Evolutionary conservation across 495 filamentous ascomycete species (phyloP), one percentile per base, ranked within the genome.

Genomic region (Ascobolus immersus): DNA sequence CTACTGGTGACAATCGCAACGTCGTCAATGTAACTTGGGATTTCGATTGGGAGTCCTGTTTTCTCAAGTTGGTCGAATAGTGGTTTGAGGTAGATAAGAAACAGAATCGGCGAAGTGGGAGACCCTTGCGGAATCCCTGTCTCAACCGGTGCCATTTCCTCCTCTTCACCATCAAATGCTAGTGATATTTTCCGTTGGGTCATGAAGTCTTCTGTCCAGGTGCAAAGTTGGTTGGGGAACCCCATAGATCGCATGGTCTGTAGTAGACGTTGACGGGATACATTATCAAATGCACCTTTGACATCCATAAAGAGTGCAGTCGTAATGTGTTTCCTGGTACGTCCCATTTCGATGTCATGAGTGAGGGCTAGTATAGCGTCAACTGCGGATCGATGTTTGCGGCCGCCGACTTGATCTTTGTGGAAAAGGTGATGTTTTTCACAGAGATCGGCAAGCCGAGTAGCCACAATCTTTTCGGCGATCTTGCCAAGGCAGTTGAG

Each of bases 291-390:
- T 0, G 35, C 31, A 4, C 28, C 17, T 0, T 15, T 28, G 0
- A 42, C 13, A 17, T 42, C 39, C 5, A 31, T 31, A 5, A 36
- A 22, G 2, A 35, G 2, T n/a, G n/a, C n/a, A n/a, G n/a, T n/a
- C n/a, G n/a, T n/a, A n/a, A n/a, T n/a, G n/a, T n/a, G n/a, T n/a
- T n/a, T n/a, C n/a, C n/a, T n/a, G n/a, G n/a, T n/a, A n/a, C n/a
- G n/a, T n/a, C n/a, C n/a, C n/a, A n/a, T n/a, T n/a, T n/a, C n/a
- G n/a, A n/a, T n/a, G n/a, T n/a, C n/a, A n/a, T n/a, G n/a, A n/a
- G n/a, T n/a, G n/a, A n/a, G n/a, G n/a, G n/a, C n/a, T n/a, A n/a
- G n/a, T n/a, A n/a, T n/a, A n/a, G n/a, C n/a, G n/a, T n/a, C n/a
- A n/a, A n/a, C n/a, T n/a, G n/a, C n/a, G n/a, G n/a, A n/a, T n/a